These are phyloP conservation scores for Aspergillus steynii DNA, from an alignment of 495 filamentous ascomycete species.

Conservation along the genomic window DNA sequence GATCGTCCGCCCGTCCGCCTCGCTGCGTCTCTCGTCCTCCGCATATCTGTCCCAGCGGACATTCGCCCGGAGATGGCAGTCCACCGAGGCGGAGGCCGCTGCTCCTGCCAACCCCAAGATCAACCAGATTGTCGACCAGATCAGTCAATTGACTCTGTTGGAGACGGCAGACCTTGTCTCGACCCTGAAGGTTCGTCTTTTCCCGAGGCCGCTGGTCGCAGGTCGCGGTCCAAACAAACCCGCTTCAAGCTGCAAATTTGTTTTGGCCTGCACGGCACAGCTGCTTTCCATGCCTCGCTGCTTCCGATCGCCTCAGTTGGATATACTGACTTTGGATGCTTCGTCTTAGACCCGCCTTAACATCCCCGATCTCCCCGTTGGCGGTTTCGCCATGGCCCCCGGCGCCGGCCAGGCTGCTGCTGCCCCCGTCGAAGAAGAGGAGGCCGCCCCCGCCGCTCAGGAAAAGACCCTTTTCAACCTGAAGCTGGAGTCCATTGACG, in stretches of 20 bases:
- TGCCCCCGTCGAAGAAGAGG: conserved; percentile 80
- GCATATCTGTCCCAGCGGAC: conserved; percentile 46
- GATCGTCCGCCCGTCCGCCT: conserved; percentile 46
- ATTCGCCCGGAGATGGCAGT: conserved; percentile 48
- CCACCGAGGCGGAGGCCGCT: conserved; percentile 62
- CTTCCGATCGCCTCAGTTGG: not conserved
- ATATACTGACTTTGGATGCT: conserved; percentile 5
- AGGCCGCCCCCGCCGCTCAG: conserved; percentile 72
- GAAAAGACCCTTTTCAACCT: conserved; percentile 98
- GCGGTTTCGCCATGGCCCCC: conserved; percentile 73
- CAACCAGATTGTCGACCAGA: conserved; percentile 89
- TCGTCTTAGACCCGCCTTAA: conserved; percentile 80
- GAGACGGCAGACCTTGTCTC: conserved; percentile 96
- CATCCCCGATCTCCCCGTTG: conserved; percentile 95
- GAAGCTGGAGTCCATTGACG: conserved; percentile 86
- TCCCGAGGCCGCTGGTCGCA: conserved; percentile 1
- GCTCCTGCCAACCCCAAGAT: conserved; percentile 79
- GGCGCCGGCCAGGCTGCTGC: conserved; percentile 56
- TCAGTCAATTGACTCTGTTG: conserved; percentile 93
- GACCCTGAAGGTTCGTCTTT: conserved; percentile 72
- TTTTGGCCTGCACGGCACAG: not conserved
- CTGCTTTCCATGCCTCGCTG: not conserved
- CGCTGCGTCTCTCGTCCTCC: conserved; percentile 46
- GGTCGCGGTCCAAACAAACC: not conserved
- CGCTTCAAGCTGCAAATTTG: not conserved